phyloP scores from a whole-genome alignment of 2,329 filamentous ascomycete species.

The Beauveria medogensis region DNA sequence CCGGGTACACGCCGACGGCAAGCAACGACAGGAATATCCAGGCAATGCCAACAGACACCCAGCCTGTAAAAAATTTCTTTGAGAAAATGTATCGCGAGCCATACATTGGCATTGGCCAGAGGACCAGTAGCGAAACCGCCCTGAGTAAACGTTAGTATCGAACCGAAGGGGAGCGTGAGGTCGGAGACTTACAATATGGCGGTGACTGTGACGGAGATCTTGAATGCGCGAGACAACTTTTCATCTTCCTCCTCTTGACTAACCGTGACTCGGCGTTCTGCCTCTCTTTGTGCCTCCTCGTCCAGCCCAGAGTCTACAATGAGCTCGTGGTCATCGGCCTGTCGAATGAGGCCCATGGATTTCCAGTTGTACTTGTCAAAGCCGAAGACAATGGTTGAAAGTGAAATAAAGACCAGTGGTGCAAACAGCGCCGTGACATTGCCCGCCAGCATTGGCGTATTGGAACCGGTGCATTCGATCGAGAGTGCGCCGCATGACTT shows the following conservation, averaged over 20 bases:
- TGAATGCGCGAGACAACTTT: conserved; percentile 46
- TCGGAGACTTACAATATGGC: conserved; percentile 21
- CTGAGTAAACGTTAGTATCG: conserved; percentile 7
- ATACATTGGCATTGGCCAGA: conserved; percentile 93
- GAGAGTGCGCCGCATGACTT: conserved; percentile 59
- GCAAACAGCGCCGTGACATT: conserved; percentile 73
- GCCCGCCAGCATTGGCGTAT: conserved; percentile 79
- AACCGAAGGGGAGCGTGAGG: background rate
- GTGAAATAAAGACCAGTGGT: conserved; percentile 63
- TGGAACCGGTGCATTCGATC: conserved; percentile 69
- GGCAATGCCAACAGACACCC: conserved; percentile 61
- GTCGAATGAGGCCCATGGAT: conserved; percentile 72
- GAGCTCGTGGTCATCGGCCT: conserved; percentile 69
- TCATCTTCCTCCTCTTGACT: conserved; percentile 35
- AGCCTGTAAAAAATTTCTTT: conserved; percentile 61
- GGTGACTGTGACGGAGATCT: conserved; percentile 32
- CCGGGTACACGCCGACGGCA: conserved; percentile 71
- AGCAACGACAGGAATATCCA: conserved; percentile 65
- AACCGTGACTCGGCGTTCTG: conserved; percentile 11
- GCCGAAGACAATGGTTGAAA: conserved; percentile 57
- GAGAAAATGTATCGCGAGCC: conserved; percentile 62
- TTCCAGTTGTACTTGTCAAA: conserved; percentile 76
- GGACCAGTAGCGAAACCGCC: conserved; percentile 63
- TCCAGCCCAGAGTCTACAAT: conserved; percentile 49
- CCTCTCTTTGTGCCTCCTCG: conserved; percentile 16